Conservation (phyloP, 805 yeast species). For the Kuraishia cidri region DNA sequence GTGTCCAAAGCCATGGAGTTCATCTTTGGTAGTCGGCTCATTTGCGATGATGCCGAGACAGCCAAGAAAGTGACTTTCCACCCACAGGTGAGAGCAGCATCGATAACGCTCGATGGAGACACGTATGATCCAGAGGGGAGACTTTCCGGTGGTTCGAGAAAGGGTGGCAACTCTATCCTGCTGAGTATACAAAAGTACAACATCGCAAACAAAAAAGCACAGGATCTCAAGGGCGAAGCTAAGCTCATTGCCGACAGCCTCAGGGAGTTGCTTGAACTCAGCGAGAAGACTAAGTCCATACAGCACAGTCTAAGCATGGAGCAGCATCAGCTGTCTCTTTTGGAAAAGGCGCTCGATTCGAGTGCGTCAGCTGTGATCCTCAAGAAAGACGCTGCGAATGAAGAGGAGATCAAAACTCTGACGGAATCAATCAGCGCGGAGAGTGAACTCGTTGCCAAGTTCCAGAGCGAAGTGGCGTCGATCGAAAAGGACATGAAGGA, state of each 20-base stretch:
- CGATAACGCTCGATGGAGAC: slow-evolving; percentile 90
- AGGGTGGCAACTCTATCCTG: slow-evolving; percentile 46
- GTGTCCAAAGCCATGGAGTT: slow-evolving; percentile 79
- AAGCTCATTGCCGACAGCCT: slow-evolving; percentile 28
- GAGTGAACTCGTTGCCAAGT: slow-evolving; percentile 18
- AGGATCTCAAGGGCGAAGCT: slow-evolving; percentile 33
- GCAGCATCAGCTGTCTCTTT: slow-evolving; percentile 47
- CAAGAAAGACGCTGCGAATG: slow-evolving; percentile 35
- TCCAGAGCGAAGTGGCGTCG: slow-evolving; percentile 32
- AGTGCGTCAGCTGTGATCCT: slow-evolving; percentile 51
- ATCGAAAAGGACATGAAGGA: slow-evolving; percentile 78
- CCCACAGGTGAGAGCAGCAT: slow-evolving; percentile 68
- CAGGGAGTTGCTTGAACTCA: slow-evolving; percentile 27
- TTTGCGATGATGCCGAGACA: slow-evolving; percentile 80
- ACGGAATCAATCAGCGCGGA: slow-evolving; percentile 26
- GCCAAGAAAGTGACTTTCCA: slow-evolving; percentile 87
- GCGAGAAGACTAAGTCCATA: slow-evolving; percentile 39
- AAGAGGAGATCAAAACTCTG: slow-evolving; percentile 34
- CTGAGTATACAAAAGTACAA: slow-evolving; percentile 61
- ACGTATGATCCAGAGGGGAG: slow-evolving; percentile 95
- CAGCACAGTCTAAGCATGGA: slow-evolving; percentile 52
- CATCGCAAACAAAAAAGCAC: slow-evolving; percentile 26
- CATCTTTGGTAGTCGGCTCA: slow-evolving; percentile 83
- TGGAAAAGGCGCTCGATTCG: slow-evolving; percentile 43
- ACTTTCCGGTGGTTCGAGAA: slow-evolving; percentile 88